A percentile compares a stretch with the other conserved stretches of the same genome.
Evolutionary conservation across 345 rosid species (phyloP).

Genomic region (Cardamine occulta): DNA sequence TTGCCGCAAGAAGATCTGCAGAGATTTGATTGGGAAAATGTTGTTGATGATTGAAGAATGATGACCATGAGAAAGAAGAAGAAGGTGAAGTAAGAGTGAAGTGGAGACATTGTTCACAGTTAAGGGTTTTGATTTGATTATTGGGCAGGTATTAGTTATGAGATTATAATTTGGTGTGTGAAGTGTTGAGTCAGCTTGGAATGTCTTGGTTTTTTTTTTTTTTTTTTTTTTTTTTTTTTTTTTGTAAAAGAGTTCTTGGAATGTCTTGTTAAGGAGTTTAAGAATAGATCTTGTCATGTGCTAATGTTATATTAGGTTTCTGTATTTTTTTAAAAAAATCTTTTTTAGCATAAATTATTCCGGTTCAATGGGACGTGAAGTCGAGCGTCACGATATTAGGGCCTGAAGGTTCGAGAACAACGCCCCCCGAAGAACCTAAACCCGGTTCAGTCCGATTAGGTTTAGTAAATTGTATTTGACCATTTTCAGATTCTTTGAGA

Average conservation of each 20-base stretch:
- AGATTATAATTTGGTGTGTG: constrained; percentile 26
- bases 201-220: too few relatives aligned
- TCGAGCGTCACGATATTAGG: background rate
- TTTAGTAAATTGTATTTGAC: background rate
- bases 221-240: too few relatives aligned
- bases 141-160: constrained; percentile 11
- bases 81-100: constrained; percentile 33
- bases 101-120: constrained; percentile 35
- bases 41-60: constrained; percentile 28
- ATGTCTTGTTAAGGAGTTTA: constrained; percentile 46
- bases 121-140: background rate
- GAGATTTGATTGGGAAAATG: constrained; percentile 49
- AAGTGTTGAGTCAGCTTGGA: constrained; percentile 44
- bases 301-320: background rate
- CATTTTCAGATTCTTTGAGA: background rate
- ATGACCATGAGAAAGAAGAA: constrained; percentile 21
- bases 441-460: background rate
- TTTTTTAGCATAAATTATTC: background rate
- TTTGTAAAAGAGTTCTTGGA: background rate
- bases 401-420: background rate
- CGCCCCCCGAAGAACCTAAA: background rate
- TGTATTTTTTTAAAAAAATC: too few relatives aligned
- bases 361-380: constrained; percentile 6
- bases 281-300: constrained; percentile 32
- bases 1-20: constrained; percentile 78